Evolutionary conservation across 116 monocot species (phyloP).

Genomic region (Papilionanthe hybrid): DNA sequence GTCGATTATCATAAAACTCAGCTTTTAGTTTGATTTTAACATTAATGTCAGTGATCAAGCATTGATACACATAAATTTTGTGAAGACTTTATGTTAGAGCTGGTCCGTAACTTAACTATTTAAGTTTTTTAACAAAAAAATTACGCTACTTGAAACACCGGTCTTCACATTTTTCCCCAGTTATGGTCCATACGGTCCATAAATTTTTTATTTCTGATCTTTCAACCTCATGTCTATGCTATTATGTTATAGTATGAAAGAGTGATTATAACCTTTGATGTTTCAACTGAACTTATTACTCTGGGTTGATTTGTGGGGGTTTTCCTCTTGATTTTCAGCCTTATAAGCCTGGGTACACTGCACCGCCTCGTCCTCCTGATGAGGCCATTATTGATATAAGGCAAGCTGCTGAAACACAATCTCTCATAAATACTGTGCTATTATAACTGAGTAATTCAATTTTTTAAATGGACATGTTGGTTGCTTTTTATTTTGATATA

Average conservation of each 20-base stretch:
- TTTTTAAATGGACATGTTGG: background rate
- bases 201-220: background rate
- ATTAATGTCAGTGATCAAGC: background rate
- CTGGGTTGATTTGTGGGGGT: background rate
- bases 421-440: background rate
- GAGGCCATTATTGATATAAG: slow-evolving; percentile 79
- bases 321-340: slow-evolving; percentile 33
- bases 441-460: background rate
- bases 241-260: background rate
- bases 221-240: background rate
- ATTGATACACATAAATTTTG: background rate
- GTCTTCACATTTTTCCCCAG: background rate
- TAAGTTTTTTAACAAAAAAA: background rate
- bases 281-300: background rate
- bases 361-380: slow-evolving; percentile 64
- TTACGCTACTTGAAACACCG: background rate
- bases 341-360: slow-evolving; percentile 71
- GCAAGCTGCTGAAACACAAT: slow-evolving; percentile 7
- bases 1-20: background rate
- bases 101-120: background rate
- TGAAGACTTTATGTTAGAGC: too few species aligned
- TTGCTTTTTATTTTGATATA: background rate
- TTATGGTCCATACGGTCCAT: background rate
- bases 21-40: background rate
- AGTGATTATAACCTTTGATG: background rate